Evolutionary conservation across 2,329 filamentous ascomycete species (phyloP), one percentile per base, ranked within the genome.

Genomic region (Colletotrichum australisinense): DNA sequence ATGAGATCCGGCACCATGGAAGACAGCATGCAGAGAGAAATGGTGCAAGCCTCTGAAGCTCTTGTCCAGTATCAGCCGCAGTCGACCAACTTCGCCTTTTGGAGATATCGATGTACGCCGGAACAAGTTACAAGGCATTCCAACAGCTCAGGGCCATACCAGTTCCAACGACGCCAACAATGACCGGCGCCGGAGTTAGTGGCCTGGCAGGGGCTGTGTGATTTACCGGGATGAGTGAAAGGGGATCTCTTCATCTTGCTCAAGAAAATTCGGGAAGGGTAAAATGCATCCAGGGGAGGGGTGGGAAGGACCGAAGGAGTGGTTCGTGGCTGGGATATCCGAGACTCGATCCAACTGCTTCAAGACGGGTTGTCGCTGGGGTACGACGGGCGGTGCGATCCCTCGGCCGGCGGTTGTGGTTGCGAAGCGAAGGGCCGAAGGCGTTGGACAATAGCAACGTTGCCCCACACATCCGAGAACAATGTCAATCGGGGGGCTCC

Each of bases 401-500:
- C n/a, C 32, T 16, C 32, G 22, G 49, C 49, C 14, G 62, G 35
- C 28, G n/a, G 28, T 12, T 24, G 69, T 68, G 66, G n/a, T 24
- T 52, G 26, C 19, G 35, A 35, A n/a, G 2, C 22, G 35, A 19
- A 16, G 4, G 49, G 57, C 16, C 38, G 62, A 49, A 55, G 63
- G 28, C 26, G 59, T 67, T 32, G 56, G 24, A 64, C 55, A 74
- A 68, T 69, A 52, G 65, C 30, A 38, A 55, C 16, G 14, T 24
- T 32, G 22, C 57, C 56, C 57, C 60, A 38, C 65, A 32, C 52
- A n/a, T 8, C 63, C 24, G 62, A 72, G 71, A 72, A 75, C 72
- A 75, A 75, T 75, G 49, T 60, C 49, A 63, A 63, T 19, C 12
- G 5, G 32, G 19, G n/a, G 14, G 14, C 14, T 16, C 38, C 38